Base-by-base conservation (phyloP, 108 stramenopile genomes). In the Nitzschia sp. region DNA sequence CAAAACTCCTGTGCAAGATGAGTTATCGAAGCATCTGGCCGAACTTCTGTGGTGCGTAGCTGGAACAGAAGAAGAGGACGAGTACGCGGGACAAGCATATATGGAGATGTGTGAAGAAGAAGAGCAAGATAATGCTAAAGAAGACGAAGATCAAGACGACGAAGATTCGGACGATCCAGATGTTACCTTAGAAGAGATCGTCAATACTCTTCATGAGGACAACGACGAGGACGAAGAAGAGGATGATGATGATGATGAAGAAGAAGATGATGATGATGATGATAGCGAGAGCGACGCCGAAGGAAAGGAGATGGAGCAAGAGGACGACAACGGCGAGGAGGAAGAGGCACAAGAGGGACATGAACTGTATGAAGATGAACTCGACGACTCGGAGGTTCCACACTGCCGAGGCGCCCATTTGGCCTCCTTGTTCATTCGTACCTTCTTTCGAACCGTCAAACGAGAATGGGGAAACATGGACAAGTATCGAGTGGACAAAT, bases 381-480 rank as follows among this genome's bases (percentile, higher is more conserved):
- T 62, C 25, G 47, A 72, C 6, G 74, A 79, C 33, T 41, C 47
- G 26, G 52, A 79, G 28, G 76, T 81, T 46, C 73, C 67, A 32
- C 92, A 94, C 59, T 91, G 92, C 66, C 82, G 89, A 27, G 95
- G 95, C 13, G 95, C 91, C 19, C 92, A 93, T 65, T 76, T 96
- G 34, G 88, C 85, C 6, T 73, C 84, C 3, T 54, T 96, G 22
- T 94, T 92, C 75, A 70, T 95, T 50, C 62, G 79, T 32, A 91
- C 92, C 21, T 94, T 94, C 76, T 85, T 97, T 54, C 77, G 77
- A 16, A 97, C 93, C 2, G 48, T 97, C 31, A 62, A 75, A 23
- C 78, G 94, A 26, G 96, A 97, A 61, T 97, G 96, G 96, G 90
- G 86, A 5, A 82, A 84, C 53, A 88, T 97, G 72, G 96, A 97